Evolutionary conservation across 2,329 filamentous ascomycete genomes (phyloP).

Genomic region (Botryotinia globosa): DNA sequence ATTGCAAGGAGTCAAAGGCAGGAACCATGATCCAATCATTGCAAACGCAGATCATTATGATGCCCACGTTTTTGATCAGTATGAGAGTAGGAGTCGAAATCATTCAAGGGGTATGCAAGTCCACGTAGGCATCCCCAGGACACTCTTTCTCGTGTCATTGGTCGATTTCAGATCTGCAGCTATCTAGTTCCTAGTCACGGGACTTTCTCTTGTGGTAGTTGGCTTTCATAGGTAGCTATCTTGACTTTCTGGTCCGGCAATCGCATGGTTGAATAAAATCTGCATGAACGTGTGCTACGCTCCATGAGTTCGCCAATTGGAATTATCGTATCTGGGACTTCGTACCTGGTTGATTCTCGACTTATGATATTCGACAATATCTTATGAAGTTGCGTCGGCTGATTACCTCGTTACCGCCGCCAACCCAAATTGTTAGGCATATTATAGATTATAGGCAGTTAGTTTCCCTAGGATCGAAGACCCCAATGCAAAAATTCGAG

Average conservation of each 20-base stretch:
- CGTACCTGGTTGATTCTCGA: neutral
- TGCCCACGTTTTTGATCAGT: neutral
- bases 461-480: neutral
- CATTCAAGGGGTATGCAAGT: neutral
- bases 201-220: neutral
- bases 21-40: neutral
- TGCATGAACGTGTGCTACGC: neutral
- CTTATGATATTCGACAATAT: neutral
- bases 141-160: neutral
- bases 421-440: neutral
- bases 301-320: neutral
- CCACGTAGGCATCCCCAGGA: neutral
- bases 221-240: neutral
- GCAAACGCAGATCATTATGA: neutral
- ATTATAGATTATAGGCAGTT: neutral
- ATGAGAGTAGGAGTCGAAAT: neutral
- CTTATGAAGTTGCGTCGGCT: neutral
- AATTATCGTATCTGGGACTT: neutral
- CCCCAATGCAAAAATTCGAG: neutral
- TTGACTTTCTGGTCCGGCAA: neutral
- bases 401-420: neutral
- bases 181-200: neutral
- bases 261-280: neutral
- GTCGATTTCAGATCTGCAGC: neutral
- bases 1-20: neutral